These are phyloP conservation scores for Alnus glutinosa DNA, from an alignment of 306 rosid species.

Conservation along the genomic window DNA sequence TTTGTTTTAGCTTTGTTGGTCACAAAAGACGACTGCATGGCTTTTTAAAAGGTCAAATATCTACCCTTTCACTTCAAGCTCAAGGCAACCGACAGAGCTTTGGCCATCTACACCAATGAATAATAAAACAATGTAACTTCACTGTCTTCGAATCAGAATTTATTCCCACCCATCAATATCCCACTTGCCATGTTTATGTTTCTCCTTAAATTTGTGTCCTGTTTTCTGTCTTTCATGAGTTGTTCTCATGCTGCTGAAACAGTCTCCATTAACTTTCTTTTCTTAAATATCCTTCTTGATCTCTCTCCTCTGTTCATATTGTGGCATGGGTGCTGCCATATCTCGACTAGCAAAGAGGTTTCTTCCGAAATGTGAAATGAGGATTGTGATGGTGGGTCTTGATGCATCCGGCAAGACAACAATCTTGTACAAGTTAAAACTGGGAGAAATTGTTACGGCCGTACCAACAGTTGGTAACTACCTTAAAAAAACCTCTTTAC, in stretches of 20 bases:
- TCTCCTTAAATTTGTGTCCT: not conserved
- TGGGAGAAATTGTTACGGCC: conserved; percentile 37
- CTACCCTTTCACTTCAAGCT: not conserved
- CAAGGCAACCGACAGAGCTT: conserved; percentile 11
- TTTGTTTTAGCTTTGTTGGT: not conserved
- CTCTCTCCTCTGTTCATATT: not conserved
- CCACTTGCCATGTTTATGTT: conserved; percentile 13
- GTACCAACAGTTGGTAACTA: conserved; percentile 45
- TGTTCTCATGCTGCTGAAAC: not conserved
- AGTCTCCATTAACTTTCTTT: not conserved
- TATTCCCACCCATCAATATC: conserved; percentile 17
- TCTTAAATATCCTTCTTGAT: not conserved
- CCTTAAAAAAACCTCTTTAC: not conserved
- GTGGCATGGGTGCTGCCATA: conserved; percentile 42
- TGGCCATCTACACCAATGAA: not conserved
- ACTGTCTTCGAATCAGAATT: conserved; percentile 27
- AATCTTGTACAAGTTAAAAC: conserved; percentile 47
- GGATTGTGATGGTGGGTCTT: conserved; percentile 55
- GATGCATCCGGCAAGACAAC: conserved; percentile 62
- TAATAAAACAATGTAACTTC: conserved; percentile 4
- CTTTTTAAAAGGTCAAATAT: conserved; percentile 24
- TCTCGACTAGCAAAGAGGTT: conserved; percentile 37
- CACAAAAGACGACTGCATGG: conserved; percentile 8
- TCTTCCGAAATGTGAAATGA: conserved; percentile 37
- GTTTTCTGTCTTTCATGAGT: too few relatives aligned